Conservation (phyloP, 2,329 filamentous ascomycete genomes). For the Trichoderma atroviride region DNA sequence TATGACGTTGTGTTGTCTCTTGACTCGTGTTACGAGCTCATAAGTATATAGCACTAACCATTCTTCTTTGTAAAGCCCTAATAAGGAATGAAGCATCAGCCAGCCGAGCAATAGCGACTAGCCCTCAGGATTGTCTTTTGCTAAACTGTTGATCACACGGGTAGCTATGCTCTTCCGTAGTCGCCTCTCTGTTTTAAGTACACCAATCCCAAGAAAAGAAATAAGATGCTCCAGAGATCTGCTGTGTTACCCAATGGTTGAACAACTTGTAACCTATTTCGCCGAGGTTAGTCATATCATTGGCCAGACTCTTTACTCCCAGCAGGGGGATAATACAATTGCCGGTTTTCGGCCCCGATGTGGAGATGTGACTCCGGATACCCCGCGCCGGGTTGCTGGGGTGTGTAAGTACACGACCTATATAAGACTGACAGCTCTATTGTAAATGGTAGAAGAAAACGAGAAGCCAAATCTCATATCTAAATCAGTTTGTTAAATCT, state of each 20-base stretch:
- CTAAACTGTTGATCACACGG: neutral
- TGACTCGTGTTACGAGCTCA: neutral
- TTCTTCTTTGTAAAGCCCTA: neutral
- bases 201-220: neutral
- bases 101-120: neutral
- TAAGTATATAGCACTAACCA: neutral
- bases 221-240: neutral
- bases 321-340: constrained; percentile 1
- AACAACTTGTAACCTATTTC: neutral
- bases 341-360: constrained; percentile 26
- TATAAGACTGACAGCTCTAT: neutral
- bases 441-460: neutral
- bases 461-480: neutral
- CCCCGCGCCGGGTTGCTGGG: constrained; percentile 14
- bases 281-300: neutral
- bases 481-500: no score
- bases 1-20: neutral
- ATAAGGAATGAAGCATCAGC: neutral
- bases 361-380: constrained; percentile 18
- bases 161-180: neutral
- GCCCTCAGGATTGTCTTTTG: neutral
- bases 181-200: neutral
- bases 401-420: neutral
- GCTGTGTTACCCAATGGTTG: neutral
- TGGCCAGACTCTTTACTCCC: neutral